A percentile compares a stretch with the other conserved stretches of the same genome.
Evolutionary conservation across 2,329 filamentous ascomycete species (phyloP).

Genomic region (Ophiostoma australiae): DNA sequence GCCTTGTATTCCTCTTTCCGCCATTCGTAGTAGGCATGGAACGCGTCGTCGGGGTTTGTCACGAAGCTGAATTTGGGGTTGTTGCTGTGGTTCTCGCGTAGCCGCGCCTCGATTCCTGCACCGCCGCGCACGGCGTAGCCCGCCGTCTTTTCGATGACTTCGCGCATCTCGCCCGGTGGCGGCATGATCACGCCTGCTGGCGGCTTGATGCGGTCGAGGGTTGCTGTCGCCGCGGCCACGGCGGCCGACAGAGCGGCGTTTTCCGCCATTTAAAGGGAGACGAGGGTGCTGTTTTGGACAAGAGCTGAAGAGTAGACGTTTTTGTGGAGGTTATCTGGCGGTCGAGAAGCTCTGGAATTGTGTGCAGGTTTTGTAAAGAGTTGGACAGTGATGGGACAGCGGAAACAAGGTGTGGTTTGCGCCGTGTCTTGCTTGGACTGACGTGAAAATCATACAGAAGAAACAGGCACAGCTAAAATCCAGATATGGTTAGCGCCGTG

Average conservation of each 20-base stretch:
- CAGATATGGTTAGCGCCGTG: not conserved
- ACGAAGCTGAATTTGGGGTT: constrained; percentile 94
- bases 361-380: not conserved
- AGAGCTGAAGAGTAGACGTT: not conserved
- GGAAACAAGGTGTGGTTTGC: not conserved
- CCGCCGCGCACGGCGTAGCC: constrained; percentile 76
- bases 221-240: constrained; percentile 42
- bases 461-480: not conserved
- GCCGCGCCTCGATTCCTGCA: constrained; percentile 69
- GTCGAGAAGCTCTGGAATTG: not conserved
- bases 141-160: constrained; percentile 86
- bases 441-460: not conserved
- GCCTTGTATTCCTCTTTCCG: constrained; percentile 78
- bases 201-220: constrained; percentile 66
- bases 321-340: not conserved
- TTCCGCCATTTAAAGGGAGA: constrained; percentile 11
- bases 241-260: constrained; percentile 41
- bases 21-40: constrained; percentile 87
- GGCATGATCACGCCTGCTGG: constrained; percentile 82
- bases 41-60: constrained; percentile 72
- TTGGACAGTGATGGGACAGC: not conserved
- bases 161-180: constrained; percentile 76
- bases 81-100: constrained; percentile 75
- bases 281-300: constrained; percentile 7
- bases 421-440: not conserved